phyloP scores from a whole-genome alignment of 75 land plant species.

The Cryptomeria japonica region DNA sequence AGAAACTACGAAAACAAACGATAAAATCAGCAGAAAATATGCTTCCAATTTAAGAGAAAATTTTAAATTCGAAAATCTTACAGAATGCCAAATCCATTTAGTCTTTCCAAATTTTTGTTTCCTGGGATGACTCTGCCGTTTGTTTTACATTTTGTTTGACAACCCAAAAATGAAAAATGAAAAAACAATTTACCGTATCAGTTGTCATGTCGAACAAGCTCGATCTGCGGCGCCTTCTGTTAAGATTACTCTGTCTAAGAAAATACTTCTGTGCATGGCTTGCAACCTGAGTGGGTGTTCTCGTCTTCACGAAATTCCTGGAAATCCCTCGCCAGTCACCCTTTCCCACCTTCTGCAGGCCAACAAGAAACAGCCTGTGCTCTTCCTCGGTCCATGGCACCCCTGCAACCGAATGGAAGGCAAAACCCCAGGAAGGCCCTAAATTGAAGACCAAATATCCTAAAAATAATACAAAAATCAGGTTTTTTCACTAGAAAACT shows the following conservation, averaged over 20 bases:
- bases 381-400: slow-evolving; percentile 75
- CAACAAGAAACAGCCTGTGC: slow-evolving; percentile 45
- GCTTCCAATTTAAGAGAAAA: not conserved
- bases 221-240: slow-evolving; percentile 52
- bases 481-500: not conserved
- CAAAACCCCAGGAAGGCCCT: not conserved
- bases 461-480: not conserved
- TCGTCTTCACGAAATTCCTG: slow-evolving; percentile 52
- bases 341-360: slow-evolving; percentile 60
- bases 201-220: slow-evolving; percentile 54
- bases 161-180: too few relatives aligned
- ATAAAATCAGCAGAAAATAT: not conserved
- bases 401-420: slow-evolving; percentile 24
- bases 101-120: not conserved
- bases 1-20: slow-evolving; percentile 1
- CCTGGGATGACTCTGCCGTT: not conserved
- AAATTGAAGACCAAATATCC: not conserved
- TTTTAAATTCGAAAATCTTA: not conserved
- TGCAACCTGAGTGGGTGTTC: slow-evolving; percentile 73
- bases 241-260: slow-evolving; percentile 46
- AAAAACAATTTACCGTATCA: slow-evolving; percentile 3
- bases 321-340: slow-evolving; percentile 70
- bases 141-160: not conserved
- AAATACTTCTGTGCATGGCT: slow-evolving; percentile 72
- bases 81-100: not conserved